Base-by-base conservation (phyloP, 2,329 filamentous ascomycete genomes). In the Pseudogymnoascus sp. region DNA sequence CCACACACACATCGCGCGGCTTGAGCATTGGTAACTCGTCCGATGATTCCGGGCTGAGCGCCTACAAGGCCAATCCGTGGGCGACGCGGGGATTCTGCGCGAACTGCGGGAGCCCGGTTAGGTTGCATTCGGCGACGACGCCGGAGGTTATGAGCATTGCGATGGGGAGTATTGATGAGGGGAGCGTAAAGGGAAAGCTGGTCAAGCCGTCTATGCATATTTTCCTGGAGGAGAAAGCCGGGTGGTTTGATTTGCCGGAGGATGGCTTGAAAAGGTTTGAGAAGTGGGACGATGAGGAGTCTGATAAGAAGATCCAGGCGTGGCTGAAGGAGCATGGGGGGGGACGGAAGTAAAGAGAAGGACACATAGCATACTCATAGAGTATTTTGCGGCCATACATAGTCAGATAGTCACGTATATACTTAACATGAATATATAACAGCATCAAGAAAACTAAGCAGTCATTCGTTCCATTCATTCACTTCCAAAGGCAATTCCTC, bases 51-150 rank as follows among this genome's bases (percentile, higher is more conserved):
- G 62, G 66, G 8, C 68, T 66, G 5, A 68, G 74, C 37, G 68
- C 64, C 21, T 73, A 77, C 10, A 77, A 75, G 24, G 69, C 74
- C 1, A 64, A 70, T n/a, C 29, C 47, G 7, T 54, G 47, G 47
- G 78, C 77, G 15, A 73, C 74, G 9, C 72, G 78, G 33, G 74
- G 71, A 0, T 77, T 77, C 63, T 81, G 78, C 70, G 71, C 73
- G 17, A 69, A 68, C 10, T 81, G 79, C 63, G 79, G 79, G 15
- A 75, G 75, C 31, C 78, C 74, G 13, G 70, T 81, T 36, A 75
- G 70, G 5, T 79, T 81, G 74, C 64, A 63, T 29, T 77, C 77
- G 61, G 63, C 72, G 17, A 71, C 67, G 13, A 66, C 72, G 9
- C 66, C 69, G 7, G 70, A 73, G 8, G 57, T 35, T 0, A 73